Conservation (phyloP, 176 grass and related monocot genomes). For the Cocos nucifera region DNA sequence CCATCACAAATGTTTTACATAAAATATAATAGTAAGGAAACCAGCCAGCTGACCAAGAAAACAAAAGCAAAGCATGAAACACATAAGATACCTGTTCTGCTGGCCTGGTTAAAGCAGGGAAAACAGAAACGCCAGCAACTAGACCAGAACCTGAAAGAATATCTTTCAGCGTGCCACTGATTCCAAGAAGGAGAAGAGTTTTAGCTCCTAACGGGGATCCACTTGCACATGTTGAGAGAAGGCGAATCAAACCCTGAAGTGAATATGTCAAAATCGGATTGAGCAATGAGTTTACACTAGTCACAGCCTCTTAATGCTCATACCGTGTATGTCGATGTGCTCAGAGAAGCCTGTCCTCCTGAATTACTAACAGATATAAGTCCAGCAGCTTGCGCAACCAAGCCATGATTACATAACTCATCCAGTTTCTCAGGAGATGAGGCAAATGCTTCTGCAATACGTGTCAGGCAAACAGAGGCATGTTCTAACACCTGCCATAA, state of each 20-base stretch:
- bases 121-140: constrained; percentile 49
- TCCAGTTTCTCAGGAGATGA: constrained; percentile 69
- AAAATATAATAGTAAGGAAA: too few species aligned
- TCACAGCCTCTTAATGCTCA: too few species aligned
- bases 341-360: constrained; percentile 59
- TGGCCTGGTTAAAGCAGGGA: constrained; percentile 62
- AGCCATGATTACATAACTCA: constrained; percentile 73
- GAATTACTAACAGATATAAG: constrained; percentile 66
- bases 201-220: constrained; percentile 67
- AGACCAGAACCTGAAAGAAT: constrained; percentile 76
- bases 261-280: constrained; percentile 2
- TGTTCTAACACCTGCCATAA: constrained; percentile 57
- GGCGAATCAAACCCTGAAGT: constrained; percentile 67
- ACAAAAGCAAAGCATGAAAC: neutral
- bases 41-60: neutral
- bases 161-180: constrained; percentile 80
- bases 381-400: constrained; percentile 69
- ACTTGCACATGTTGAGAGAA: constrained; percentile 68
- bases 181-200: constrained; percentile 77
- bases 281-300: neutral
- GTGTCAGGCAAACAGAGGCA: constrained; percentile 76
- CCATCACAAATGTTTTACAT: too few species aligned
- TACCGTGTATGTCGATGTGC: constrained; percentile 84
- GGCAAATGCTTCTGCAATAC: constrained; percentile 72
- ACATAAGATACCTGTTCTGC: constrained; percentile 55